These are phyloP conservation scores for Lathyrus aphaca DNA, from an alignment of 306 rosid species.

Conservation along the genomic window DNA sequence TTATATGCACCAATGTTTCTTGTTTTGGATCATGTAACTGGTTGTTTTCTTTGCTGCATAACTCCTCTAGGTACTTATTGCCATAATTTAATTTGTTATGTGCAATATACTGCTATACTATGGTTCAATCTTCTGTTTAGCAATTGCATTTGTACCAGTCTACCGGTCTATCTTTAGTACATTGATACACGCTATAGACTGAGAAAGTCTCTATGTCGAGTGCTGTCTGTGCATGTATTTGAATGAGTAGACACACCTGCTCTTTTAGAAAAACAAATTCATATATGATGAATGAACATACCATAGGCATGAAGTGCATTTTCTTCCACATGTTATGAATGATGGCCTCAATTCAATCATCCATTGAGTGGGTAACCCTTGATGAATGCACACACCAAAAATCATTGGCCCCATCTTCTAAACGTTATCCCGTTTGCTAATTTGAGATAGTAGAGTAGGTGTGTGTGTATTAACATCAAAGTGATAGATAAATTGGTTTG, in stretches of 20 bases:
- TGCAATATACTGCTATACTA: background rate
- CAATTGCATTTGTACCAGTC: background rate
- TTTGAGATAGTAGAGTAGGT: background rate
- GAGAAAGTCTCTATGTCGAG: background rate
- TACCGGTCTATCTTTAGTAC: background rate
- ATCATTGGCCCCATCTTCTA: conserved; percentile 4
- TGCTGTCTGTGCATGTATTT: background rate
- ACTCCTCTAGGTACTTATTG: background rate
- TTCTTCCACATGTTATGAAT: background rate
- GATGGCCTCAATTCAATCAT: background rate
- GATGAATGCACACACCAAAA: background rate
- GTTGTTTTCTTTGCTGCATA: background rate
- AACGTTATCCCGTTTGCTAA: background rate
- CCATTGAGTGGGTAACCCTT: background rate
- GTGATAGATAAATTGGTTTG: conserved; percentile 32
- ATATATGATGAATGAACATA: background rate
- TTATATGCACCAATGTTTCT: background rate
- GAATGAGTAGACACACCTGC: background rate
- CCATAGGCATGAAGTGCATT: background rate
- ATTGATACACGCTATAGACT: background rate
- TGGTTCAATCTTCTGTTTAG: background rate
- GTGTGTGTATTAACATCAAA: conserved; percentile 30
- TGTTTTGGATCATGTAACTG: background rate
- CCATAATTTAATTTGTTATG: background rate
- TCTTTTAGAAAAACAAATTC: background rate